phyloP scores from a whole-genome alignment of 2,329 filamentous ascomycete genomes.

The Chrysoporthe deuterocubensis region DNA sequence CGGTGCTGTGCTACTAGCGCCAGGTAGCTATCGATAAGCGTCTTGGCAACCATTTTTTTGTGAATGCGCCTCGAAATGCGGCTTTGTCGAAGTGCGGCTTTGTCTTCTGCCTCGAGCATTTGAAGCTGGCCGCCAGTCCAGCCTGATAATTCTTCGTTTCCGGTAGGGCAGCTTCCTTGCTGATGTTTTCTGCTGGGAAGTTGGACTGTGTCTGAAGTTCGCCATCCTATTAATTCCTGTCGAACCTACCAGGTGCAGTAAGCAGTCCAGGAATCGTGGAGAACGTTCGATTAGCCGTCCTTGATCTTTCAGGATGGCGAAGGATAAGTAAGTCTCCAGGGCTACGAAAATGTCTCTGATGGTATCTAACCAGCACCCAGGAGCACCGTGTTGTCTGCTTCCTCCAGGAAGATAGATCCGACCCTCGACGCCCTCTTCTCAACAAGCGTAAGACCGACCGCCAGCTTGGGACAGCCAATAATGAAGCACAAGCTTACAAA shows the following conservation, averaged over 20 bases:
- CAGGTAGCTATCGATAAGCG: conserved; percentile 8
- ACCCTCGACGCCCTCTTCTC: conserved; percentile 72
- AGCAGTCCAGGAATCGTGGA: neutral
- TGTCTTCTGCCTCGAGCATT: neutral
- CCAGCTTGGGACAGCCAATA: neutral
- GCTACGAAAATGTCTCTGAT: neutral
- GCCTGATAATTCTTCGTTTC: neutral
- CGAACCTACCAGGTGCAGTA: neutral
- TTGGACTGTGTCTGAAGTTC: neutral
- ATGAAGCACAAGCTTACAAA: neutral
- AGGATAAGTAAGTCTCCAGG: conserved; percentile 21
- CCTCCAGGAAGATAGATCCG: conserved; percentile 67
- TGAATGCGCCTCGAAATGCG: neutral
- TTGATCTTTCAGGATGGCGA: conserved; percentile 17
- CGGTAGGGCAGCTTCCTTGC: neutral
- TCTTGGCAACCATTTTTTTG: conserved; percentile 7
- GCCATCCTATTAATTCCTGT: neutral
- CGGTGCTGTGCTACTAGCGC: neutral
- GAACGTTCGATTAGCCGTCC: neutral
- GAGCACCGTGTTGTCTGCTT: conserved; percentile 46
- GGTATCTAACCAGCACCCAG: conserved; percentile 35
- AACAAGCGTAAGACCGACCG: conserved; percentile 63
- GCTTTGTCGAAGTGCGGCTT: too few relatives aligned
- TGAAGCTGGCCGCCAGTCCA: neutral
- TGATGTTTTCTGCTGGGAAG: neutral